Evolutionary conservation across 1,284 basidiomycete species (phyloP).

Genomic region (Athelia sp.): DNA sequence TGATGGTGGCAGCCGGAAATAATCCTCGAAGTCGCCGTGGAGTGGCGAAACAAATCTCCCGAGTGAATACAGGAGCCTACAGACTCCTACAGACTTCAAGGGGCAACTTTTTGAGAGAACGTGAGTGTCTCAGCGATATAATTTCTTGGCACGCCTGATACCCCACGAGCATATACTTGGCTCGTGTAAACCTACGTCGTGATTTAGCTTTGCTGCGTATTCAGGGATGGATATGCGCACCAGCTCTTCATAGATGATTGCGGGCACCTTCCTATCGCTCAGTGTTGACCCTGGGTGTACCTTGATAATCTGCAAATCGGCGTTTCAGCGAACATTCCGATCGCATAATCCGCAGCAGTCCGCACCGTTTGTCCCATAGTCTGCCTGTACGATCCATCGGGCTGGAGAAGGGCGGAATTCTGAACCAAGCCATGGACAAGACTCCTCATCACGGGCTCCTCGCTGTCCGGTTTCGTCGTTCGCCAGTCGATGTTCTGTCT

Average conservation of each 20-base stretch:
- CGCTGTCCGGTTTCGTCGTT: slow-evolving; percentile 48
- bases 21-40: too few relatives aligned
- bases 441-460: slow-evolving; percentile 58
- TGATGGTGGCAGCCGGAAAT: too few relatives aligned
- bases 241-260: slow-evolving; percentile 88
- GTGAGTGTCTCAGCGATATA: background rate
- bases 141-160: slow-evolving; percentile 68
- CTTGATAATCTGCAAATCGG: slow-evolving; percentile 59
- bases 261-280: slow-evolving; percentile 74
- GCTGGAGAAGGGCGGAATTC: slow-evolving; percentile 79
- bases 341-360: slow-evolving; percentile 21
- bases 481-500: slow-evolving; percentile 58
- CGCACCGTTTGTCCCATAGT: slow-evolving; percentile 69
- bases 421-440: slow-evolving; percentile 75
- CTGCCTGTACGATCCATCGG: slow-evolving; percentile 83
- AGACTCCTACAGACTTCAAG: background rate
- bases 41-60: too few relatives aligned
- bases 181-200: slow-evolving; percentile 70
- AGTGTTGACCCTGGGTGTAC: slow-evolving; percentile 85
- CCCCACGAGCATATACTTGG: slow-evolving; percentile 82
- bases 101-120: background rate
- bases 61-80: too few relatives aligned
- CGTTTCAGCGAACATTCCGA: slow-evolving; percentile 3
- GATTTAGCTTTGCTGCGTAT: background rate
- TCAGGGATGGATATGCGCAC: slow-evolving; percentile 40